Percentiles rank a stretch among this genome's conserved stretches.
Conservation (phyloP, 176 grass and related monocot genomes). For the Phoenix roebelenii region DNA sequence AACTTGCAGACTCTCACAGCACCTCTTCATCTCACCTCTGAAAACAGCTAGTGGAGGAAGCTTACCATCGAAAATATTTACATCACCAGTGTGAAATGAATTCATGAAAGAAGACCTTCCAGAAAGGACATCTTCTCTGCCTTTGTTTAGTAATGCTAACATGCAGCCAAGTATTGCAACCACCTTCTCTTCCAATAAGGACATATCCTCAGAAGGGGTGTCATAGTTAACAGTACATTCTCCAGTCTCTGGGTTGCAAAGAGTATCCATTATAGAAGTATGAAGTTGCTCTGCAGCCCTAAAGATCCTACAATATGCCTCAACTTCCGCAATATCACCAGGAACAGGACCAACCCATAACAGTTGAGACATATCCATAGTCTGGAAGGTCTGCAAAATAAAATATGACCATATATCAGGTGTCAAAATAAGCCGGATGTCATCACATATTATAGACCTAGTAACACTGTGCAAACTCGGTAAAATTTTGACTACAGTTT, state of each 20-base stretch:
- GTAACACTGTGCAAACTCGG: no score
- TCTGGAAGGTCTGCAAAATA: conserved; percentile 44
- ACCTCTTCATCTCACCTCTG: conserved; percentile 84
- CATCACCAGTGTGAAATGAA: conserved; percentile 38
- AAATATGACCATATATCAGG: background rate
- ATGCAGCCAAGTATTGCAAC: conserved; percentile 74
- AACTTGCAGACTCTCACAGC: conserved; percentile 89
- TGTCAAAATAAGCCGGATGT: no score
- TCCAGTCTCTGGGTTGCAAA: conserved; percentile 87
- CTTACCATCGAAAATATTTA: conserved; percentile 41
- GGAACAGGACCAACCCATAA: conserved; percentile 79
- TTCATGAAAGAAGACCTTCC: conserved; percentile 37
- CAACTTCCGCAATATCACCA: conserved; percentile 81
- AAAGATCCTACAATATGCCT: conserved; percentile 90
- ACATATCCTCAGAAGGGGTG: conserved; percentile 51
- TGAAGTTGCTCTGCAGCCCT: conserved; percentile 77
- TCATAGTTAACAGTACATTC: conserved; percentile 63
- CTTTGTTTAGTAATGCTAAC: conserved; percentile 63
- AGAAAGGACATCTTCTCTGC: conserved; percentile 65
- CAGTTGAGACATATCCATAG: conserved; percentile 56
- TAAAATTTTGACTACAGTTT: no score
- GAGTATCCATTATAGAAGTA: conserved; percentile 58
- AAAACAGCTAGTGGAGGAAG: conserved; percentile 69
- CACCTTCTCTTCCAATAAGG: conserved; percentile 75
- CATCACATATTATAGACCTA: no score